Base-by-base conservation (phyloP, 805 yeast genomes). In the Naumovozyma dairenensis region DNA sequence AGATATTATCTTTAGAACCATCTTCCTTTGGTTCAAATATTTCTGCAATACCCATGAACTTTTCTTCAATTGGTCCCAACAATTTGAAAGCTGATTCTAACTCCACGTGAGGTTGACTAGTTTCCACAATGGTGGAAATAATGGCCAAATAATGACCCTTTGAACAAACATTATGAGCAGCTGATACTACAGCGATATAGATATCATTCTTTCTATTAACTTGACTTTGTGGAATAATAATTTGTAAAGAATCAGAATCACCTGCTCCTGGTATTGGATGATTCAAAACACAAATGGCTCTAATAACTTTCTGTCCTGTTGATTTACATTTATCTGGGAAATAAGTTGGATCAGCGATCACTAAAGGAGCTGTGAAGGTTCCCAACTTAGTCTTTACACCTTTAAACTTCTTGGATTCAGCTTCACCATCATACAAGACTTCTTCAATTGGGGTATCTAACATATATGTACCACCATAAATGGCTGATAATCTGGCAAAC, bases 391-490 rank as follows among this genome's bases (percentile, higher is more conserved):
- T 81, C 48, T 77, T 76, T 30, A 92, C 94, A 38, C 97, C 96
- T 20, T 67, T 66, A 46, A 86, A 85, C 53, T 75, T 80, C 16
- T 28, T 34, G 10, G 28, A 24, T 16, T 33, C 29, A 16, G 33
- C 38, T 18, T 71, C 74, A 10, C 72, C 79, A 34, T 71, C 75
- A 59, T 78, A 87, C 32, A 82, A 67, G 14, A 87, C 71, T 62
- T 89, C 94, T 40, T 92, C 94, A 42, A 92, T 77, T 31, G 96
- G 96, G 21, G 94, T 89, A 57, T 86, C 95, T 54, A 92, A 73
- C 98, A 92, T 92, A 57, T 86, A 92, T 14, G 97, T 89, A 52
- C 98, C 98, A 44, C 98, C 98, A 55, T 92, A 86, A 45, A 92
- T 89, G 17, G 98, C 98, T 33, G 94, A 79, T 41, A 92, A 73